Conservation (phyloP, 768 basidiomycete genomes). For the Macrolepiota fuliginosa region DNA sequence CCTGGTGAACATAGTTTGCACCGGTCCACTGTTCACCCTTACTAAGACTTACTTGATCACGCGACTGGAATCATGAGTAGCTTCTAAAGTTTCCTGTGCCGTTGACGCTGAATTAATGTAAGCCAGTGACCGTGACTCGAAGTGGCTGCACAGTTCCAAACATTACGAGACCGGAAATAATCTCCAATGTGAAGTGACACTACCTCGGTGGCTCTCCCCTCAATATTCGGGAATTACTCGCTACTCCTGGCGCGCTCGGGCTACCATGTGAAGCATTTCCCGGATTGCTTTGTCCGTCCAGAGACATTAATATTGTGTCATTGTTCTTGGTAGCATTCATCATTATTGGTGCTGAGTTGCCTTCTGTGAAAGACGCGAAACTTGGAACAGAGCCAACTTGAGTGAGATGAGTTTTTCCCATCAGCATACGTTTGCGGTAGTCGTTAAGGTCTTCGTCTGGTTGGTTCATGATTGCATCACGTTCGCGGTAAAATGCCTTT, state of each 20-base stretch:
- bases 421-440: slow-evolving; percentile 35
- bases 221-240: neutral
- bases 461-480: slow-evolving; percentile 49
- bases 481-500: slow-evolving; percentile 52
- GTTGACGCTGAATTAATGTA: neutral
- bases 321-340: neutral
- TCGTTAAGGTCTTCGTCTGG: slow-evolving; percentile 52
- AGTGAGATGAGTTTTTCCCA: slow-evolving; percentile 7
- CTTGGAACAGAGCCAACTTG: neutral
- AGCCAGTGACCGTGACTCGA: neutral
- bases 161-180: neutral
- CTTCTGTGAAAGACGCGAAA: slow-evolving; percentile 1
- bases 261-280: neutral
- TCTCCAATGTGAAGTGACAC: neutral
- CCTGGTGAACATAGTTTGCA: neutral
- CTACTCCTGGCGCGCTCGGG: neutral
- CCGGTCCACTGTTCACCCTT: neutral
- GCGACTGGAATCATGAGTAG: neutral
- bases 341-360: neutral
- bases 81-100: neutral
- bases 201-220: neutral
- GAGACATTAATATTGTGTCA: neutral
- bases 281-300: slow-evolving; percentile 3
- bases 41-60: neutral
- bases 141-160: neutral